Evolutionary conservation across 805 yeast genomes (phyloP).

Genomic region (Metschnikowia lunata): DNA sequence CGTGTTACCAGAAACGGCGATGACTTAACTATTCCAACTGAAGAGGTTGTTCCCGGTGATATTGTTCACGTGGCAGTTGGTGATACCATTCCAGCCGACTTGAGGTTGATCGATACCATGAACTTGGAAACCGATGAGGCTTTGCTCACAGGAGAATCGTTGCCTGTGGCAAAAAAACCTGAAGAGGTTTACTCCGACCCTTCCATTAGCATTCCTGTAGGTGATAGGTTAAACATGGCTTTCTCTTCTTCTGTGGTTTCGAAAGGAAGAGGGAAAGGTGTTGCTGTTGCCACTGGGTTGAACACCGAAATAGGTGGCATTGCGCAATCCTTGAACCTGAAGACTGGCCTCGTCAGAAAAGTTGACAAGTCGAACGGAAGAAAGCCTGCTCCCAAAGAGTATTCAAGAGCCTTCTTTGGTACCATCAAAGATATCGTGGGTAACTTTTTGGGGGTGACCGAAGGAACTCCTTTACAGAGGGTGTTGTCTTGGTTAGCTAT

Average conservation of each 20-base stretch:
- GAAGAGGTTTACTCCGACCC: constrained; percentile 34
- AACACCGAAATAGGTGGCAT: constrained; percentile 71
- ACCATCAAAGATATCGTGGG: constrained; percentile 56
- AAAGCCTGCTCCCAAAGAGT: constrained; percentile 40
- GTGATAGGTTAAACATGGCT: constrained; percentile 71
- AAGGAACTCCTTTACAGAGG: constrained; percentile 80
- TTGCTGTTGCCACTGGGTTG: constrained; percentile 65
- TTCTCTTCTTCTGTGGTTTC: constrained; percentile 64
- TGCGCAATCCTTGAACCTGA: constrained; percentile 38
- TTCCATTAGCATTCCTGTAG: constrained; percentile 48
- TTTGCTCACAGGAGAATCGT: constrained; percentile 60
- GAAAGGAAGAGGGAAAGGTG: constrained; percentile 71
- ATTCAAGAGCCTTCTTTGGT: constrained; percentile 42
- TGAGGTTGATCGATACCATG: constrained; percentile 51
- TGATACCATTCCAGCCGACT: constrained; percentile 73
- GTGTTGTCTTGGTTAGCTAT: constrained; percentile 75
- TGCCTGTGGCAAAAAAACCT: constrained; percentile 57
- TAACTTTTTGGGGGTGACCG: constrained; percentile 66
- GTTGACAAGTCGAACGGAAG: constrained; percentile 41
- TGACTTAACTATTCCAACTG: constrained; percentile 54
- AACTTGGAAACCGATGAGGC: constrained; percentile 74
- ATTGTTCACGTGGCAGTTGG: constrained; percentile 60
- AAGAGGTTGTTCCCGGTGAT: constrained; percentile 71
- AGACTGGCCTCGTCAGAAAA: constrained; percentile 34
- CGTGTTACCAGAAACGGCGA: constrained; percentile 57